Conservation (phyloP, 208 protist genomes). For the Tetramitus jugosus region DNA sequence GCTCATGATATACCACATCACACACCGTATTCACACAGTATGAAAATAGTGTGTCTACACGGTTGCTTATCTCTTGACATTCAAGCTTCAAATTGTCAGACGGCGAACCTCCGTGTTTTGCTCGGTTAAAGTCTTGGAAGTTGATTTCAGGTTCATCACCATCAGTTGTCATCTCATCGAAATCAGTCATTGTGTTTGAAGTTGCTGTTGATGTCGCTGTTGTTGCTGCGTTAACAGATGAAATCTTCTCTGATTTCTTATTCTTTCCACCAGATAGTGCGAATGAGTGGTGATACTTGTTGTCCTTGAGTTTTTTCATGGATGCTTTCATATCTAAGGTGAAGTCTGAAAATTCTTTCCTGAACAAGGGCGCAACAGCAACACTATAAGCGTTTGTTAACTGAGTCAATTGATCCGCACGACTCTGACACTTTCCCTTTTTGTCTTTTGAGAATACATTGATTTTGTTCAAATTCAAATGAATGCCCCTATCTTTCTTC, state of each 20-base stretch:
- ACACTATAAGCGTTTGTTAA: not conserved
- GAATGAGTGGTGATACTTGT: not conserved
- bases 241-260: not conserved
- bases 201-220: too few relatives aligned
- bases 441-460: too few relatives aligned
- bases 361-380: not conserved
- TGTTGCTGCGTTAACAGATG: not conserved
- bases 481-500: too few relatives aligned
- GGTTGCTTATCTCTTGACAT: not conserved
- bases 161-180: too few relatives aligned
- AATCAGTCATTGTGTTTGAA: too few relatives aligned
- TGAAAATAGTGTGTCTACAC: conserved; percentile 8
- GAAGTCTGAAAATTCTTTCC: not conserved
- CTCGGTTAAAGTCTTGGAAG: too few relatives aligned
- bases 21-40: conserved; percentile 2
- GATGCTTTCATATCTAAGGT: not conserved
- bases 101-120: too few relatives aligned
- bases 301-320: not conserved
- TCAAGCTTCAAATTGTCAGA: not conserved
- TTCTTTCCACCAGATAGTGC: not conserved
- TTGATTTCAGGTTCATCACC: too few relatives aligned
- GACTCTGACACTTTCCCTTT: too few relatives aligned
- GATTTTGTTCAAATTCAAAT: too few relatives aligned
- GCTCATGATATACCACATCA: not conserved
- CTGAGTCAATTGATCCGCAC: not conserved